Evolutionary conservation across 2,329 filamentous ascomycete species (phyloP), one percentile per base, ranked within the genome.

Genomic region (Sclerotinia glacialis): DNA sequence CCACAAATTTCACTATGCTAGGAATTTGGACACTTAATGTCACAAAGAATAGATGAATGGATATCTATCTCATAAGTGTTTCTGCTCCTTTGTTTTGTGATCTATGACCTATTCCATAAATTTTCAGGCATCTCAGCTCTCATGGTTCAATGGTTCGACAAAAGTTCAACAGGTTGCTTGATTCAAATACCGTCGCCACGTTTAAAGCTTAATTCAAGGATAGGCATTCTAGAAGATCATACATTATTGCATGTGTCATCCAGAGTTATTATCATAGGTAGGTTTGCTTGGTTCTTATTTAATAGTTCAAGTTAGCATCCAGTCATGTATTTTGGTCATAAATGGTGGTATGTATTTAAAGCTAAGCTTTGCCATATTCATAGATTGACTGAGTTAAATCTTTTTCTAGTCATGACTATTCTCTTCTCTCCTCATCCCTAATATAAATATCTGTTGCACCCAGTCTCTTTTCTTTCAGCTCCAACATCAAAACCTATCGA

Each of bases 41-140:
- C n/a, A 49, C 34, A 49, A 21, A 61, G 44, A 46, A 49, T 61
- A 49, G 58, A 61, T 26, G 42, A 61, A 61, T 61, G 58, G 31
- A 61, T 61, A 49, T 49, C 46, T 49, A 61, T 49, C 14, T 37
- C 14, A 49, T 5, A 37, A 49, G 44, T 49, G 21, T 26, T 50
- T 37, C 44, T 49, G 26, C 42, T 49, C 16, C 14, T 49, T 14
- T 37, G 16, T 7, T 60, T 18, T 8, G 21, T 40, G 37, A 40
- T 40, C 37, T 40, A 21, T 59, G 42, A 59, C 37, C n/a, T 11
- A 1, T 49, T 37, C 28, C n/a, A 46, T 61, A 46, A 49, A 14
- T 7, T 8, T 6, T 37, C 18, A 26, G 23, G 23, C n/a, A 44
- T 34, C 23, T 37, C 31, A n/a, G 1, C 14, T n/a, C 31, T 5